Evolutionary conservation across 2,329 filamentous ascomycete genomes (phyloP), one percentile per base, ranked within the genome.

Genomic region (Aspergillus pseudoviridinutans): DNA sequence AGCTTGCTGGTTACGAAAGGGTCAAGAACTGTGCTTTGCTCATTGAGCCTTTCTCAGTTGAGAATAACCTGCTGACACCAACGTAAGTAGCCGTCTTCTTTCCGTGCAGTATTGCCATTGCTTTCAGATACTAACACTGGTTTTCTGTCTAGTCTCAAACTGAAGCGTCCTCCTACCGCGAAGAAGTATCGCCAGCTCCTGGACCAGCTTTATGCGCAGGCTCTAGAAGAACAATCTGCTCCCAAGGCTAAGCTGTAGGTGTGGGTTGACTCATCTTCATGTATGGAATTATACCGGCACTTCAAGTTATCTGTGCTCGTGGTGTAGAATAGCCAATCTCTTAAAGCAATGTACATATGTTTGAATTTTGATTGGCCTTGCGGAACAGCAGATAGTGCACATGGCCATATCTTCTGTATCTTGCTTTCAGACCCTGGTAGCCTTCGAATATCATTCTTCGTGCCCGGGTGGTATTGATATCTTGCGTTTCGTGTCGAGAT

Each of bases 1-100:
- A 94, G 78, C 92, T 99, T 75, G 94, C 96, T 71, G 90, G 87
- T 64, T 97, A 90, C 67, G 94, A 99, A 81, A 85, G 86, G 62
- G 87, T 97, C 50, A 85, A 83, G 72, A 89, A 87, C 65, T 82
- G 88, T 56, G 76, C 88, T 61, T 77, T 99, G 64, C 87, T 89
- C 67, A 66, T 97, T 14, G 94, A 99, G 58, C 94, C 94, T 1
- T 97, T 99, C 68, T 90, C 87, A 1, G 87, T 97, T 63, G 92
- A 96, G 52, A 99, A 99, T 71, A 90, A 96, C 75, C 81, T 97
- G 51, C 78, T 80, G 63, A 80, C 78, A 7, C 78, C 78, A 10
- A 80, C 78, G 73, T 79, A 67, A 69, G 76, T 76, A n/a, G 22
- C n/a, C 12, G 20, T 24, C 20, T 52, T 28, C 20, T 28, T 24